Base-by-base conservation (phyloP, 108 stramenopile species). In the Cyclotella baltica region DNA sequence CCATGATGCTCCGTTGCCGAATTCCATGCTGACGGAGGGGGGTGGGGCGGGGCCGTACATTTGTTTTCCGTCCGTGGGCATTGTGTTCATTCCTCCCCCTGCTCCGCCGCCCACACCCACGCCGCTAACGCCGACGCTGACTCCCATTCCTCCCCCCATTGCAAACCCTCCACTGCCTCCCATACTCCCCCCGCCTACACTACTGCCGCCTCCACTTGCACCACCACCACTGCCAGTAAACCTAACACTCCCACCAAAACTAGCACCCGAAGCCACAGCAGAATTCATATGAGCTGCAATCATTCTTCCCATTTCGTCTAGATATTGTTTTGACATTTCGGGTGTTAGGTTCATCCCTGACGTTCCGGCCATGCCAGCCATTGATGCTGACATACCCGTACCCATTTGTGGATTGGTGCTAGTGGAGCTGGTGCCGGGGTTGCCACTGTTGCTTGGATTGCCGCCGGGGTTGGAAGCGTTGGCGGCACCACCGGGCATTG, bases 231-330 rank as follows among this genome's bases (percentile, higher is more conserved):
- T 27, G 11, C 33, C 30, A 19, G 9, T 22, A 9, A 11, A 40
- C 15, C 38, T 38, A 37, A 36, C 62, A 3, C 62, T 34, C 20
- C 62, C 64, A 0, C 40, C 64, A 22, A 20, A 28, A 28, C n/a
- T n/a, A 34, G 3, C 19, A 4, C 68, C 34, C 50, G 33, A 11
- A 16, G 30, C 51, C 33, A 6, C 38, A 35, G 36, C 48, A 37
- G 30, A 6, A 30, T 43, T 57, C 36, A 66, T 34, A 27, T 66
- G 35, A 56, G 73, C 10, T 0, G 73, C 52, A 18, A 75, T 31
- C 13, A 56, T 2, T 40, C 64, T 51, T 20, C 73, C 64, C 35
- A 75, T 47, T 31, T 62, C 63, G 36, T 75, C 62, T n/a, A 75
- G 40, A 56, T 75, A 75, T 27, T 34, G 51, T 46, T 75, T 62